Evolutionary conservation across 305 asterid genomes (phyloP).

Genomic region (Solanum aculeatissimum): DNA sequence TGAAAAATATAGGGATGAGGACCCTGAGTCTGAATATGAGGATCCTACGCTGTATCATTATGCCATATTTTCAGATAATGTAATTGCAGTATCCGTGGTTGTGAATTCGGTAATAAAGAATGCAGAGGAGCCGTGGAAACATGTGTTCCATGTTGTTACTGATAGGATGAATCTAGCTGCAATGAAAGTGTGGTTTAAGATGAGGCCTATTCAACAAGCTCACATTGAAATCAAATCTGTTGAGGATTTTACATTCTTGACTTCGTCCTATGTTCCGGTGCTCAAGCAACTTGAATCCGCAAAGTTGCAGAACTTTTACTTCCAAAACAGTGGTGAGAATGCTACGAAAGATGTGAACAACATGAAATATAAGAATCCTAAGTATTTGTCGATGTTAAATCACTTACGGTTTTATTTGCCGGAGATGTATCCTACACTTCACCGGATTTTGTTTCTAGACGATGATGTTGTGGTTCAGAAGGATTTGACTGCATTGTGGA

Average conservation of each 20-base stretch:
- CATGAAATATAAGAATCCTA: slow-evolving; percentile 57
- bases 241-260: slow-evolving; percentile 42
- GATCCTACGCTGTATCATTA: slow-evolving; percentile 62
- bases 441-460: slow-evolving; percentile 48
- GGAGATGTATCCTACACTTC: slow-evolving; percentile 58
- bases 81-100: slow-evolving; percentile 65
- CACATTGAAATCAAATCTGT: slow-evolving; percentile 55
- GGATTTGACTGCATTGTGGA: slow-evolving; percentile 67
- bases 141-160: slow-evolving; percentile 57
- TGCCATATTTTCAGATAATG: slow-evolving; percentile 61
- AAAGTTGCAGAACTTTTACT: slow-evolving; percentile 43
- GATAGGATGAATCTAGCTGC: slow-evolving; percentile 68
- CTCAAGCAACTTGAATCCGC: slow-evolving; percentile 43
- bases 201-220: slow-evolving; percentile 60
- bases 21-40: slow-evolving; percentile 44
- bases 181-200: slow-evolving; percentile 73
- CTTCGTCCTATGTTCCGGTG: slow-evolving; percentile 52
- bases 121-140: slow-evolving; percentile 67
- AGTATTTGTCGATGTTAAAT: slow-evolving; percentile 48
- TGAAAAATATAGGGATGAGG: slow-evolving; percentile 46
- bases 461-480: slow-evolving; percentile 74
- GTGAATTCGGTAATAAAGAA: slow-evolving; percentile 55
- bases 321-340: slow-evolving; percentile 48
- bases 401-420: slow-evolving; percentile 72
- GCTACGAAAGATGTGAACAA: slow-evolving; percentile 42